A percentile compares a stretch with the other conserved stretches of the same genome.
phyloP scores from a whole-genome alignment of 495 filamentous ascomycete species.

The Trichoderma virens region DNA sequence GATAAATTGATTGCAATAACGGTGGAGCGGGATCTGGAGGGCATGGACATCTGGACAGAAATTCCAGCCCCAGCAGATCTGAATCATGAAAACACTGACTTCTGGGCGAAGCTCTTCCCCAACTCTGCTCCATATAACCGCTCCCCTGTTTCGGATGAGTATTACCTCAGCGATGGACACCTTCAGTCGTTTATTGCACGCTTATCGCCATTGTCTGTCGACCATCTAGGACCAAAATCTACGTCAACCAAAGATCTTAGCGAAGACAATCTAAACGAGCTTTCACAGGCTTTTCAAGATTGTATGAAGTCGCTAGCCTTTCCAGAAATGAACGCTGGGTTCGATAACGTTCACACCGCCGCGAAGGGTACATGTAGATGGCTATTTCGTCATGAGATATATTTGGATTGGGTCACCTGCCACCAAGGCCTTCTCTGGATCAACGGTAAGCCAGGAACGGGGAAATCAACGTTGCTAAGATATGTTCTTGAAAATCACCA shows the following conservation, averaged over 20 bases:
- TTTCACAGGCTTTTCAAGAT: background rate
- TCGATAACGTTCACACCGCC: background rate
- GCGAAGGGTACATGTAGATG: background rate
- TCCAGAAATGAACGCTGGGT: background rate
- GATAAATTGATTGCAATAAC: background rate
- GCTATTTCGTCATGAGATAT: background rate
- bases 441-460: background rate
- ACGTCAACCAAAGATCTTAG: background rate
- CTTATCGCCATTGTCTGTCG: background rate
- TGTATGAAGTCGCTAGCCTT: background rate
- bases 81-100: background rate
- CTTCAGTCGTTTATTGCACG: background rate
- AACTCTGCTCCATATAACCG: background rate
- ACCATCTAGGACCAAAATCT: background rate
- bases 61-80: background rate
- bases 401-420: background rate
- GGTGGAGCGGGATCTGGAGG: too few relatives aligned
- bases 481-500: background rate
- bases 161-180: background rate
- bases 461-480: background rate
- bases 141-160: background rate
- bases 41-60: background rate
- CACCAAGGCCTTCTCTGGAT: background rate
- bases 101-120: background rate
- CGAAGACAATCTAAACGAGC: background rate